Evolutionary conservation across 257 asterid species (phyloP), one percentile per base, ranked within the genome.

Genomic region (Anisodus acutangulus): DNA sequence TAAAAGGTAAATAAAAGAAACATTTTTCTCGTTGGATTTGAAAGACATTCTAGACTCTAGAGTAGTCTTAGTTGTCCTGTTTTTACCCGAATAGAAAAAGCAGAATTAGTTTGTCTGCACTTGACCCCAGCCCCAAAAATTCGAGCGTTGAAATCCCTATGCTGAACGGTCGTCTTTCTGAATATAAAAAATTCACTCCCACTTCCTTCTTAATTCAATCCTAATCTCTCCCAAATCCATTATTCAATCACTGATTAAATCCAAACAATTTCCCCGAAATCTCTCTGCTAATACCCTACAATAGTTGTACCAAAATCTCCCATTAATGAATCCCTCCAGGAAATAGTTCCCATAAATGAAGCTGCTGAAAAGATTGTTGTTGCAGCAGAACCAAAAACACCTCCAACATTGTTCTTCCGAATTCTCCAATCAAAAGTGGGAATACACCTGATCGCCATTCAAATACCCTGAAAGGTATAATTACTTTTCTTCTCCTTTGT

Each of bases 391-490:
- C 49, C 47, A 0, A 31, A 76, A 76, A 26, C 81, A 51, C 47
- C 81, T 4, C 81, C 81, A 13, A 26, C 63, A 76, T 76, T 12
- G 81, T 76, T 76, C 63, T 26, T 51, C 47, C 13, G 2, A 76
- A 76, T 76, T 76, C 81, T 76, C 64, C 81, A 13, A 76, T 76
- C 81, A 76, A 11, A 66, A 66, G 72, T 31, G 72, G 4, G 45
- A 66, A 76, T 69, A 87, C 87, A 1, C 97, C 97, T 1, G 91
- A 89, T 81, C 87, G 91, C 92, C 97, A 64, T 90, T 91, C 88
- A 93, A 90, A 81, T 88, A 89, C 85, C 88, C 92, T 0, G 97
- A 94, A 79, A 90, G 95, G 97, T 93, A 84, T n/a, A 22, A 16
- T 63, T 1, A 43, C 67, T 37, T 37, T 60, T 43, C 8, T 11